Evolutionary conservation across 2,329 filamentous ascomycete species (phyloP).

Genomic region (Aulographum hederae): DNA sequence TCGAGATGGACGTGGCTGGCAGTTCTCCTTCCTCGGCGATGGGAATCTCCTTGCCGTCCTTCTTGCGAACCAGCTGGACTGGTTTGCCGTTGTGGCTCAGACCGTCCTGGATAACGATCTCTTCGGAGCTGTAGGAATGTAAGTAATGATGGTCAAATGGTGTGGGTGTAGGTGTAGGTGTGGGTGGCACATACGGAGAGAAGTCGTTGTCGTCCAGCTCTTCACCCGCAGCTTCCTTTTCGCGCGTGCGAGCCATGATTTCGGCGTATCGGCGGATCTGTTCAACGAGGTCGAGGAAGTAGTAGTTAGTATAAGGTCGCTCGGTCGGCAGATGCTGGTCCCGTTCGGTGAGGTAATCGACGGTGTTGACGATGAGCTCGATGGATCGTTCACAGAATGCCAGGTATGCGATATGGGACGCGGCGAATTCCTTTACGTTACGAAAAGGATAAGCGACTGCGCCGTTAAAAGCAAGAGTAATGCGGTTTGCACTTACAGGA

Average conservation of each 20-base stretch:
- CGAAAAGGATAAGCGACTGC: conserved; percentile 45
- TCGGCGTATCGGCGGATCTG: conserved; percentile 82
- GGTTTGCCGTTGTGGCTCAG: conserved; percentile 66
- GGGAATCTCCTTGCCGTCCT: conserved; percentile 63
- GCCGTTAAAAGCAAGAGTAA: conserved; percentile 25
- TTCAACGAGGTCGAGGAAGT: conserved; percentile 90
- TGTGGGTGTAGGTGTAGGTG: neutral
- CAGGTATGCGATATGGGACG: conserved; percentile 58
- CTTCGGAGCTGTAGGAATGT: conserved; percentile 36
- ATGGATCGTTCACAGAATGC: conserved; percentile 83
- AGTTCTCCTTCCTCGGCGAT: conserved; percentile 42
- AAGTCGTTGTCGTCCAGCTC: conserved; percentile 32
- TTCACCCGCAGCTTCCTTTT: conserved; percentile 41
- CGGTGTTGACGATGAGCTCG: conserved; percentile 74
- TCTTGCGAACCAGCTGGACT: conserved; percentile 67
- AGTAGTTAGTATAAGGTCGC: conserved; percentile 84
- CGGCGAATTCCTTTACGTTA: conserved; percentile 52
- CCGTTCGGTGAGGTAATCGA: conserved; percentile 67
- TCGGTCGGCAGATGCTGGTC: conserved; percentile 75
- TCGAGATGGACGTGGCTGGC: conserved; percentile 30
- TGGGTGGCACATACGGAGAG: conserved; percentile 28
- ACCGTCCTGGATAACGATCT: conserved; percentile 66
- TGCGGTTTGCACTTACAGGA: conserved; percentile 56
- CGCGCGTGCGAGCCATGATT: conserved; percentile 59
- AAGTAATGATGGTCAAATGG: neutral